Base-by-base conservation (phyloP, 257 asterid species). In the Solanum medicagineum region DNA sequence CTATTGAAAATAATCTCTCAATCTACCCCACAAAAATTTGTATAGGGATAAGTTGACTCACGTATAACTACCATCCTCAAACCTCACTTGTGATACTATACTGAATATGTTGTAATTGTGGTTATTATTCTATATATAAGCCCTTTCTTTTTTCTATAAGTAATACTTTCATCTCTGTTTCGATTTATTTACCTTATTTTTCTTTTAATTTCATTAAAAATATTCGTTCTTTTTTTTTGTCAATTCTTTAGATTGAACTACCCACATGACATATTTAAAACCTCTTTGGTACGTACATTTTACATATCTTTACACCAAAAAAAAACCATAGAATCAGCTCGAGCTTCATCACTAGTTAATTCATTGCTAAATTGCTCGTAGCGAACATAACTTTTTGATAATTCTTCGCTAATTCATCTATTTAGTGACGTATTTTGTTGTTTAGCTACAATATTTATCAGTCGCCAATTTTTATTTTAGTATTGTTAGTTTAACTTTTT, bases 1-100 rank as follows among this genome's bases (percentile, higher is more conserved):
- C 47, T 42, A 42, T 42, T 7, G 9, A 42, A 42, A 59, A n/a
- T 1, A 59, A 20, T 13, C 3, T 20, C 66, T 59, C 8, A 1
- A n/a, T 59, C 14, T 59, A 8, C 19, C 19, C 5, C 70, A 12
- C 19, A 62, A 62, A 62, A 24, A 3, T 59, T 6, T 59, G 9
- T 59, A 1, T 24, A 24, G 70, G 10, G 42, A 63, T 63, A 24
- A 24, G 11, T 0, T 24, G 15, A 3, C 3, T 0, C 6, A 40
- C 19, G 7, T 24, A 63, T 16, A 63, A 4, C 9, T 0, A 60
- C 36, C 2, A 0, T 2, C 1, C n/a, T 16, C 4, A 14, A 0
- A 15, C 0, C 1, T 5, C 0, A 10, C 14, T 60, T 60, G 1
- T n/a, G 7, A 4, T 0, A 10, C 3, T 60, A n/a, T 6, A 7